phyloP scores from a whole-genome alignment of 768 basidiomycete species.

The Hortiboletus campestris region DNA sequence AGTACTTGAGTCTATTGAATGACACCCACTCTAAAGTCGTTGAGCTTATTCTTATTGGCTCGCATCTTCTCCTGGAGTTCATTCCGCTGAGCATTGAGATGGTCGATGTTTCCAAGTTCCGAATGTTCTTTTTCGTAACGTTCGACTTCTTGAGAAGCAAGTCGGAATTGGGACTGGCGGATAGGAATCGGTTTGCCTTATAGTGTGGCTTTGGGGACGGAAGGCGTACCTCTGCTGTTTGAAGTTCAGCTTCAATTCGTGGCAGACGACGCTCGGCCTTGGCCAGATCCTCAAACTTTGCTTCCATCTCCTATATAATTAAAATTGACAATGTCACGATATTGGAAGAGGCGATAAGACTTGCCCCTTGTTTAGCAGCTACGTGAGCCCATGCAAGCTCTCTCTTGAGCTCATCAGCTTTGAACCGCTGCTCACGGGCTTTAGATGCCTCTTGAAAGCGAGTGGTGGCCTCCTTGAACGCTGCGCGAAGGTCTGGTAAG shows the following conservation, averaged over 20 bases:
- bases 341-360: constrained; percentile 18
- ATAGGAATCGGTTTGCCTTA: background rate
- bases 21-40: constrained; percentile 42
- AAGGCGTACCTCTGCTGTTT: constrained; percentile 37
- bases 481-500: constrained; percentile 69
- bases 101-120: constrained; percentile 45
- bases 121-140: constrained; percentile 39
- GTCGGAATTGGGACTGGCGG: constrained; percentile 32
- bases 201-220: background rate
- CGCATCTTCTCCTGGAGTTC: constrained; percentile 42
- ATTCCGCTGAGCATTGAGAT: constrained; percentile 40
- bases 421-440: constrained; percentile 67
- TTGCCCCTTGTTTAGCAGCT: constrained; percentile 60
- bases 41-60: constrained; percentile 43
- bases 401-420: constrained; percentile 67
- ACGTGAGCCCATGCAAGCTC: constrained; percentile 91
- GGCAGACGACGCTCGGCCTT: constrained; percentile 37
- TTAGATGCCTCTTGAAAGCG: constrained; percentile 73
- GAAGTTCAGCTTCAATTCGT: constrained; percentile 40
- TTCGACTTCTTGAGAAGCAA: constrained; percentile 37
- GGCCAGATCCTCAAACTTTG: constrained; percentile 41
- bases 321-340: background rate
- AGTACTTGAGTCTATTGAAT: background rate
- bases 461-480: constrained; percentile 52
- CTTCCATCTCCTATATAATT: constrained; percentile 40